Evolutionary conservation across 2,329 filamentous ascomycete species (phyloP), one percentile per base, ranked within the genome.

Genomic region (Amesomyces nigricolor): DNA sequence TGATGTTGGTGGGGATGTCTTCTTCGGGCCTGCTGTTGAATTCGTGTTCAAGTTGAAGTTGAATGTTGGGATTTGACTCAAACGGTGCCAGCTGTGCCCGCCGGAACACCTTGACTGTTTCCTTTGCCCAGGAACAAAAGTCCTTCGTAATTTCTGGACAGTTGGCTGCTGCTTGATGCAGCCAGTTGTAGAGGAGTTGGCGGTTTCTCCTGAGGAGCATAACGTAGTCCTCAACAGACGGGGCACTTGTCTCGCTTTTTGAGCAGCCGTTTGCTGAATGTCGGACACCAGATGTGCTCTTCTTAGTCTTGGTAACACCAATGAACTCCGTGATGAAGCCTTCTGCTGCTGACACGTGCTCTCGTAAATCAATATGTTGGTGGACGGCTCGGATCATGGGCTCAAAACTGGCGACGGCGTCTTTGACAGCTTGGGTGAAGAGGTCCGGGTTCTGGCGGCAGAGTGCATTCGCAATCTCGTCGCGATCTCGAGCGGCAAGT

Each of bases 371-470:
- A 22, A 91, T 79, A 2, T 80, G 79, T 52, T 87, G 80, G 66
- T 92, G 89, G 6, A 91, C 74, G 3, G 77, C 73, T 19, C 88
- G 78, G 54, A 94, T 89, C 57, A 91, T 82, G 0, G 87, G 87
- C 51, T 91, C 88, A 61, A 88, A 89, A 2, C 85, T 84, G 0
- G 78, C 74, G 5, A 91, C 79, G 0, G 77, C 69, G 55, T 89
- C 85, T 30, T 80, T 78, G 47, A 91, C 72, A 1, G 82, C 77
- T 8, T 82, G 78, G 0, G 88, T 91, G n/a, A 91, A 75, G 9
- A 87, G 75, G 63, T 92, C 89, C 0, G 89, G 88, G 22, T 77
- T 81, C 45, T 82, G 77, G 13, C 81, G 80, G 68, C 88, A 92
- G 13, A 91, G 71, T 0, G 83, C 79, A 11, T 78, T 76, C 11